Evolutionary conservation across 1,284 basidiomycete genomes (phyloP), one percentile per base, ranked within the genome.

Genomic region (Rhodotorula sp.): DNA sequence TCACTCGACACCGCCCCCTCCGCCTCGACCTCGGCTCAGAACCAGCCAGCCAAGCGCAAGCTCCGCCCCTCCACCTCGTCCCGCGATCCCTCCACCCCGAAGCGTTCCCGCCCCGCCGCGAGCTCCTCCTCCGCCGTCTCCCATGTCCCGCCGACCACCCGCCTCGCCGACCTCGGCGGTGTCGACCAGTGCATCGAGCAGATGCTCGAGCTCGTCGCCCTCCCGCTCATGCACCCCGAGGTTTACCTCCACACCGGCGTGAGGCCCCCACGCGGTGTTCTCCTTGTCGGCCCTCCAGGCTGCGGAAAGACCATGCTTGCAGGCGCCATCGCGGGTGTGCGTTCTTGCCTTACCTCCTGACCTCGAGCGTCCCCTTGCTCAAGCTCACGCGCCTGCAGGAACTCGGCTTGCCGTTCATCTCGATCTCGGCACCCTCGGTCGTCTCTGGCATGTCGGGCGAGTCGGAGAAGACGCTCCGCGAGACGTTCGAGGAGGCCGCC

Each of bases 391-490:
- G 21, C 27, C 27, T 48, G 44, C 63, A 94, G 92, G 92, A 97
- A 84, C 85, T 97, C 2, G 90, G 88, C 2, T 86, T 97, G 5
- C 96, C 95, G 0, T 97, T 98, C 80, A 92, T 99, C 75, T 91
- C 86, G 65, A 89, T 99, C 68, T 95, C 93, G 9, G 95, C 96
- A 0, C 96, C 96, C 0, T 92, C 91, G 0, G 91, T 99, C 72
- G 94, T 99, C 1, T 94, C 91, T 0, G 96, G 96, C 1, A 97
- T 98, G 90, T 97, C 93, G 1, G 96, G 96, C 69, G 96, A 99
- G 83, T 94, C 91, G 0, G 96, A 99, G 81, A 97, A 96, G 83
- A 94, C 94, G 0, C 83, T 99, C 27, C 85, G 96, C 58, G 96
- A 98, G 79, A 95, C 93, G 0, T 99, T 99, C 80, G 96, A 97